Base-by-base conservation (phyloP, 176 grass and related monocot species). In the Triticum monococcum region DNA sequence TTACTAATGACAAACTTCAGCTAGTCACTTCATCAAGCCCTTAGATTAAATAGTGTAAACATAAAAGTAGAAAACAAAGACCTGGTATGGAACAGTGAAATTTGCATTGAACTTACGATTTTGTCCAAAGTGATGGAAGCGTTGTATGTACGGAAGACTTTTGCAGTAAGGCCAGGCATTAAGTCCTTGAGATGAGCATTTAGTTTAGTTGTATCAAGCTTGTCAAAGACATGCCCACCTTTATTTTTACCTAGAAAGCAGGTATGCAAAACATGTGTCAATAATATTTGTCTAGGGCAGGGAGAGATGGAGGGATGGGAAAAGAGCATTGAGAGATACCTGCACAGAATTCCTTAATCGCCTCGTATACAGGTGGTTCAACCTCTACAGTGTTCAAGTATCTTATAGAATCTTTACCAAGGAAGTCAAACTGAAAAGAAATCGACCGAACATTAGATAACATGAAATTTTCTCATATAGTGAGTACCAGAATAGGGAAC, bases 141-240 rank as follows among this genome's bases (percentile, higher is more conserved):
- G 87, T 98, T 98, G 71, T 98, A 98, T 80, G 96, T 98, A 98
- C 96, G 96, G 81, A 98, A 98, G 26, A 98, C 93, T 94, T 98
- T 98, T 64, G 96, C 96, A 62, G 93, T 98, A 83, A 98, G 91
- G 72, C 93, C 96, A 92, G 92, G 96, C 96, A 98, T 96, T 33
- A 98, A 82, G 68, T 82, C 94, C 86, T 95, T 96, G 41, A 98
- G 81, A 81, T 98, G 96, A 84, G 93, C 67, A 91, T 98, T 98
- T 71, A 98, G 86, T 81, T 87, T 98, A 78, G 20, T 92, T 57
- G 96, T 96, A 84, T 98, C 96, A 25, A 98, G 90, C 24, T 81
- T 78, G 81, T 96, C 86, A 91, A 98, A 98, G 75, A 98, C 87
- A 84, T 64, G 60, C 3, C 73, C 72, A 56, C 87, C 88, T 9